phyloP scores from a whole-genome alignment of 164 flowering plant species.

The Kingdonia uniflora region DNA sequence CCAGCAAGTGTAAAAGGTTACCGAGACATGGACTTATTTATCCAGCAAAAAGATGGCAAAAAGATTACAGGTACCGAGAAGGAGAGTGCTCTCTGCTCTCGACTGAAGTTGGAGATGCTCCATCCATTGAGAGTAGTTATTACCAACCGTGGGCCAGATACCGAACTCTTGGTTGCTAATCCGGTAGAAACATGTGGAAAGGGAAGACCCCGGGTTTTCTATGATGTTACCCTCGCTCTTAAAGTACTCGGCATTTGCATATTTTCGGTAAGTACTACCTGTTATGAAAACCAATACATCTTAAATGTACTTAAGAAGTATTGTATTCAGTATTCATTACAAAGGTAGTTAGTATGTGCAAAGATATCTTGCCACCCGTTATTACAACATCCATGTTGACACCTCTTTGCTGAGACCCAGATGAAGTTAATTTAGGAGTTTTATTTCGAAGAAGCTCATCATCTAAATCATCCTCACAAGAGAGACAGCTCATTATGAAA shows the following conservation, averaged over 20 bases:
- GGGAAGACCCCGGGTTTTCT: conserved; percentile 83
- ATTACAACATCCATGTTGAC: no score
- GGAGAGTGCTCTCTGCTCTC: conserved; percentile 35
- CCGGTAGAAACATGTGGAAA: conserved; percentile 80
- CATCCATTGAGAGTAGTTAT: conserved; percentile 63
- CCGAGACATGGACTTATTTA: conserved; percentile 61
- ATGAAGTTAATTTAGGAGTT: no score
- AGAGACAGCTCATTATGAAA: no score
- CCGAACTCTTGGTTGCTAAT: conserved; percentile 78
- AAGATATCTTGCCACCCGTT: no score
- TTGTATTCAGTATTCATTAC: no score
- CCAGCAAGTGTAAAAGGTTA: conserved; percentile 31
- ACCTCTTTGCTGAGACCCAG: no score
- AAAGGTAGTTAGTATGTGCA: no score
- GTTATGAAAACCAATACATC: neutral
- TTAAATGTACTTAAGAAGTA: no score
- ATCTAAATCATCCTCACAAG: no score
- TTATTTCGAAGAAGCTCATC: no score
- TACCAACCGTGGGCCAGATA: conserved; percentile 66
- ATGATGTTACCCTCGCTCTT: conserved; percentile 64
- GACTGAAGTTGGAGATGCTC: conserved; percentile 61
- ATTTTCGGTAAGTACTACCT: conserved; percentile 51
- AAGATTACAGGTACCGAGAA: conserved; percentile 63
- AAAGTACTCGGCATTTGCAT: conserved; percentile 65
- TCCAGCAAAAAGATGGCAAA: conserved; percentile 54